Evolutionary conservation across 2,329 filamentous ascomycete species (phyloP).

Genomic region (Diaporthe vaccinii): DNA sequence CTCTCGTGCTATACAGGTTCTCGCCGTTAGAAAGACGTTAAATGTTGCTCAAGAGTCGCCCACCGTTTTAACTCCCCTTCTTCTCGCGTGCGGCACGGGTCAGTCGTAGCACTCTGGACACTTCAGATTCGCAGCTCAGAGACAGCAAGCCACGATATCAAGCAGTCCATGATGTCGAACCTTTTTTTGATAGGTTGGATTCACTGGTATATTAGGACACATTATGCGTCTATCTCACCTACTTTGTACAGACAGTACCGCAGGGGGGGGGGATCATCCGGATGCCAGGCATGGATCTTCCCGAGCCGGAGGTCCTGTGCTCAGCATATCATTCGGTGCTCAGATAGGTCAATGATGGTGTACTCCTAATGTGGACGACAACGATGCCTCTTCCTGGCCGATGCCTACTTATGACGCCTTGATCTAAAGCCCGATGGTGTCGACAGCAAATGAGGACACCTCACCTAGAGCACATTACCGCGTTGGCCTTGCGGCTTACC

Average conservation of each 20-base stretch:
- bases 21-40: neutral
- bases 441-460: neutral
- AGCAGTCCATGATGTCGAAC: neutral
- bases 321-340: slow-evolving; percentile 26
- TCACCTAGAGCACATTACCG: neutral
- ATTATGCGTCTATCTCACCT: slow-evolving; percentile 11
- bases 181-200: neutral
- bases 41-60: neutral
- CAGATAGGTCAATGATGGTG: slow-evolving; percentile 1
- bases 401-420: neutral
- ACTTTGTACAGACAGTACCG: neutral
- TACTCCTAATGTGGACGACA: slow-evolving; percentile 16
- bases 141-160: neutral
- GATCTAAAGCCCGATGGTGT: neutral
- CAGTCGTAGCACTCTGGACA: neutral
- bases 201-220: neutral
- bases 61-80: neutral
- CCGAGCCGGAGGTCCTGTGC: slow-evolving; percentile 28
- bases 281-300: slow-evolving; percentile 36
- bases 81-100: neutral
- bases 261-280: slow-evolving; percentile 30
- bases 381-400: neutral
- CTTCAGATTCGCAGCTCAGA: neutral
- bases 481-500: neutral
- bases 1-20: neutral